Base-by-base conservation (phyloP, 2,329 filamentous ascomycete species). In the Paraconiothyrium sp. region DNA sequence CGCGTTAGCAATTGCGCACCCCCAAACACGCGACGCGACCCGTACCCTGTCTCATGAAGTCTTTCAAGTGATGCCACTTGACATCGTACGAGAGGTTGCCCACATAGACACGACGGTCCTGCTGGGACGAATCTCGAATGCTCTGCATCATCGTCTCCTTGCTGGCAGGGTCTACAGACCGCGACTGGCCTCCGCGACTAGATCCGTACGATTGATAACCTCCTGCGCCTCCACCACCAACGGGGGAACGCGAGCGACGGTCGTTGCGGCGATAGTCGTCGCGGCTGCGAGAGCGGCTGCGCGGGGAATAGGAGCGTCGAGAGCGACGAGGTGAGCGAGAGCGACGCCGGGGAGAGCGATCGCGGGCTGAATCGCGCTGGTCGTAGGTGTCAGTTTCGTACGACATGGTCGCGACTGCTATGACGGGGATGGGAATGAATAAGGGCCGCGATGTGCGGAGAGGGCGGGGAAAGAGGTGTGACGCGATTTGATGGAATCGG, bases 21-120 rank as follows among this genome's bases (percentile, higher is more conserved):
- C 54, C 62, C 57, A 48, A 24, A 66, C 69, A 70, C 91, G 85
- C 41, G 30, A 47, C 41, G 54, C 20, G 30, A 16, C 30, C 30
- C 54, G 37, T 86, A 98, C 95, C 94, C 89, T 97, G 93, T 88
- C 95, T 92, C 95, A 99, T 99, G 80, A 98, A 98, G 85, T 99
- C 95, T 86, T 99, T 99, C 67, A 99, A 89, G 78, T 98, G 95
- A 85, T 98, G 94, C 95, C 95, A 99, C 86, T 99, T 99, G 80
- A 99, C 95, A 86, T 99, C 95, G 85, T 99, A 99, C 54, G 94
- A 95, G 73, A 99, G 87, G 80, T 99, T 99, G 82, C 95, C 95
- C 79, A 99, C 95, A 80, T 99, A 99, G 88, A 99, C 95, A 71
- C 95, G 94, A 78, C 95, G 94, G 86, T 99, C 95, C 83, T 99